A percentile compares a stretch with the other conserved stretches of the same genome.
Conservation (phyloP, 345 rosid genomes). For the Eucalyptus sp. region DNA sequence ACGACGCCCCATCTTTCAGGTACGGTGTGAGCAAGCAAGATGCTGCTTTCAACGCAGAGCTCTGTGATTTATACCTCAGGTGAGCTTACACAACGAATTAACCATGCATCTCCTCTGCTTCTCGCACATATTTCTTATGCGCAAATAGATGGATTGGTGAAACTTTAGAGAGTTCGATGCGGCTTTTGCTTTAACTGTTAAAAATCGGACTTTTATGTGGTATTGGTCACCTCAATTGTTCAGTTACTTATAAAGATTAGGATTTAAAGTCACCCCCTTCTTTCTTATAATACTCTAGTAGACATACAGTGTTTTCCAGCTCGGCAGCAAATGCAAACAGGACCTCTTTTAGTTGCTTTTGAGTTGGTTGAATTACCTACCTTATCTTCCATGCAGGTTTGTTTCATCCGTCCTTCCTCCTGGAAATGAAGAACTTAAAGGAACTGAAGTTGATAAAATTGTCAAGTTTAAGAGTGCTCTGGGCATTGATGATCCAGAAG, state of each 20-base stretch:
- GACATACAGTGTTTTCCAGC: background rate
- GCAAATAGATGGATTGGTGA: background rate
- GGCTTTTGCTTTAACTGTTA: background rate
- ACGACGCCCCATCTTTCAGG: conserved; percentile 12
- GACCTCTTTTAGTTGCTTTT: background rate
- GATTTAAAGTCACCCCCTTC: background rate
- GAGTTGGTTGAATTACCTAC: background rate
- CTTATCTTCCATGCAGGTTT: conserved; percentile 27
- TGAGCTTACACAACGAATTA: conserved; percentile 8
- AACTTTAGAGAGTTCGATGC: background rate
- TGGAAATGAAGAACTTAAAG: conserved; percentile 63
- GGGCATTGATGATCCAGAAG: conserved; percentile 96
- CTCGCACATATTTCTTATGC: background rate
- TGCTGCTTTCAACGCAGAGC: conserved; percentile 69
- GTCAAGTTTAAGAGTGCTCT: conserved; percentile 61
- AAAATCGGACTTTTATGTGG: background rate
- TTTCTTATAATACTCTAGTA: background rate
- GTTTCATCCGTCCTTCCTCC: conserved; percentile 74
- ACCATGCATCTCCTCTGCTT: background rate
- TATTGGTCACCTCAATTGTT: background rate
- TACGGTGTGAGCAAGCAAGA: conserved; percentile 90
- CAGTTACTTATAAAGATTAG: background rate
- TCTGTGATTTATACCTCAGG: conserved; percentile 74
- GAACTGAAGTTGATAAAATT: conserved; percentile 76
- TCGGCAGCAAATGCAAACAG: background rate